Evolutionary conservation across 1,284 basidiomycete species (phyloP).

Genomic region (Chondrostereum purpureum): DNA sequence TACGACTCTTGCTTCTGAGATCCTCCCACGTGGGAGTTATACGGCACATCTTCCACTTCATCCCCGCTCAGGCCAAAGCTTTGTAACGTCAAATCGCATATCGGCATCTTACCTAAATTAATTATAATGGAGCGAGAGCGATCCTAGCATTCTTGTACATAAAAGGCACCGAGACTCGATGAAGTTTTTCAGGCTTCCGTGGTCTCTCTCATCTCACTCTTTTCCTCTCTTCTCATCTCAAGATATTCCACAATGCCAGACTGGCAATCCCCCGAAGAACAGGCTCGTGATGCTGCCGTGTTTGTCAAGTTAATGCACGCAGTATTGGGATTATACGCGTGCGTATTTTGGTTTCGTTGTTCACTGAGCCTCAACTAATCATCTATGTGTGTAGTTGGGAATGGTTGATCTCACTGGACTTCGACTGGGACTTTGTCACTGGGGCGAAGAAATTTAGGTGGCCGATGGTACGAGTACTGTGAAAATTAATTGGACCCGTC

Average conservation of each 20-base stretch:
- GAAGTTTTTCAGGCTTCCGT: neutral
- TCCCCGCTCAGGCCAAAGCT: too few relatives aligned
- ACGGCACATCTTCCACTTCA: too few relatives aligned
- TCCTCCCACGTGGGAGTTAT: too few relatives aligned
- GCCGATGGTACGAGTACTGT: conserved; percentile 36
- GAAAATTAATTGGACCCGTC: conserved; percentile 1
- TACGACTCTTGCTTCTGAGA: too few relatives aligned
- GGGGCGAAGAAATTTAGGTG: conserved; percentile 40
- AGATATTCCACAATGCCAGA: conserved; percentile 10
- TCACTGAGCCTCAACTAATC: conserved; percentile 3
- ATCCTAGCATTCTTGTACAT: too few relatives aligned
- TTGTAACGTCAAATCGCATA: too few relatives aligned
- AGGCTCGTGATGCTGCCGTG: conserved; percentile 22
- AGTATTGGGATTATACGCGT: conserved; percentile 62
- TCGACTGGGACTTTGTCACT: conserved; percentile 44
- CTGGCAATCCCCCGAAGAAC: conserved; percentile 10
- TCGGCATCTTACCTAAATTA: too few relatives aligned
- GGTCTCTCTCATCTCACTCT: neutral
- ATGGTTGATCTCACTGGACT: conserved; percentile 47
- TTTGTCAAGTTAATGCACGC: conserved; percentile 64
- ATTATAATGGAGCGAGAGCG: too few relatives aligned
- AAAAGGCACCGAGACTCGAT: too few relatives aligned
- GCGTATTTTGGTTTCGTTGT: conserved; percentile 19
- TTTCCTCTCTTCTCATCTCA: neutral
- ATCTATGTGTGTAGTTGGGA: conserved; percentile 42